Base-by-base conservation (phyloP, 2,329 filamentous ascomycete genomes). In the Sporothrix globosa region DNA sequence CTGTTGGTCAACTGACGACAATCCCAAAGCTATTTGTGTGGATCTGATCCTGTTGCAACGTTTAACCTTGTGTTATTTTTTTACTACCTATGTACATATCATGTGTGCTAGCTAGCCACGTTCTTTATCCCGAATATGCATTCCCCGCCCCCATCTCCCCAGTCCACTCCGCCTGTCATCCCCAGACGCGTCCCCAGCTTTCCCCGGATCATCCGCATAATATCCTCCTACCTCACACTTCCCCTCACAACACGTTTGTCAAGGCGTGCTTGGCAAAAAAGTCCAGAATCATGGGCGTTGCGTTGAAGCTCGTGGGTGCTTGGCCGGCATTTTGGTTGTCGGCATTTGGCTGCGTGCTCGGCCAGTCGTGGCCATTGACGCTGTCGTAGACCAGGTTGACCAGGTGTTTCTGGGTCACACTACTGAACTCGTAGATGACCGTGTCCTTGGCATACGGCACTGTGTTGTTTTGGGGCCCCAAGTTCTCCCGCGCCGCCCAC, bases 311-410 rank as follows among this genome's bases (percentile, higher is more conserved):
- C 14, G 63, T 39, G 17, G 63, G 63, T 3, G 2, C 7, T 7
- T 66, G 63, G 6, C 63, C 63, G 9, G 63, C 27, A 4, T 52
- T 52, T 27, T 52, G 17, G 27, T 66, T 66, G 63, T 66, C 63
- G 4, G 63, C 63, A 24, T 66, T 66, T 9, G 63, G 46, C 63
- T 17, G 3, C 19, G 63, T 66, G 63, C 63, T 66, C 27, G 61
- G 63, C 63, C 63, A 66, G 46, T 66, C 63, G 63, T 66, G 63
- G 27, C 63, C 63, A 17, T 52, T 66, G 46, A 66, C 63, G 27
- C 44, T 50, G 63, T 66, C 63, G 13, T 66, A 66, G 27, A 66
- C 63, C 24, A 66, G 27, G 63, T 39, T 66, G 17, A 66, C 63
- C 14, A 66, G 46, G 19, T n/a, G 21, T 27, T 21, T n/a, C 19